A percentile compares a stretch with the other conserved stretches of the same genome.
These are phyloP conservation scores for Wakefieldia striispora DNA, from an alignment of 768 basidiomycete species.

Conservation along the genomic window DNA sequence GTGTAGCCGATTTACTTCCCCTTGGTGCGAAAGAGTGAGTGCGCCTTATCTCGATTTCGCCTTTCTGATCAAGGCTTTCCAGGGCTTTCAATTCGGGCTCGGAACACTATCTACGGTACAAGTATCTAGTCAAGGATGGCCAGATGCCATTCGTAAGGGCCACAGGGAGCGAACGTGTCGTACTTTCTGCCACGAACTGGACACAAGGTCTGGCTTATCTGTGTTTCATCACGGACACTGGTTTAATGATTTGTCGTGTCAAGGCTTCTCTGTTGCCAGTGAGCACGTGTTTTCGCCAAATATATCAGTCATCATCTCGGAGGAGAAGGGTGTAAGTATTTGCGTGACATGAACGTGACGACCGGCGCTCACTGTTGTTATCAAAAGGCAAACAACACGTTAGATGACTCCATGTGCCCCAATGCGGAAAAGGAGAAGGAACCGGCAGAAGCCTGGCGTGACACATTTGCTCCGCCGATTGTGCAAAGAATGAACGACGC, in stretches of 20 bases:
- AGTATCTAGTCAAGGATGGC: slow-evolving; percentile 39
- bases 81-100: slow-evolving; percentile 54
- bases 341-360: not conserved
- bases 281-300: slow-evolving; percentile 41
- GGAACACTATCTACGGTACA: slow-evolving; percentile 54
- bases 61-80: not conserved
- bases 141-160: slow-evolving; percentile 55
- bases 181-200: slow-evolving; percentile 72
- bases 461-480: slow-evolving; percentile 53
- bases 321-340: slow-evolving; percentile 42
- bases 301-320: slow-evolving; percentile 53
- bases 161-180: slow-evolving; percentile 54
- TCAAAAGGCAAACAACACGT: slow-evolving; percentile 57
- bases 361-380: not conserved
- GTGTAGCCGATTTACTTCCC: slow-evolving; percentile 56
- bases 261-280: slow-evolving; percentile 64
- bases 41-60: not conserved
- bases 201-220: slow-evolving; percentile 42
- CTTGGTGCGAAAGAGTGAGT: slow-evolving; percentile 66
- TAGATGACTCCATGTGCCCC: slow-evolving; percentile 66
- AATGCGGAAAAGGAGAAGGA: slow-evolving; percentile 44
- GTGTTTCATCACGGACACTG: not conserved
- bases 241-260: slow-evolving; percentile 5
- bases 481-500: slow-evolving; percentile 56
- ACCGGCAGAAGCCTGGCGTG: slow-evolving; percentile 53